phyloP scores from a whole-genome alignment of 371 early-diverging fungal genomes.

The Mortierella sp. region DNA sequence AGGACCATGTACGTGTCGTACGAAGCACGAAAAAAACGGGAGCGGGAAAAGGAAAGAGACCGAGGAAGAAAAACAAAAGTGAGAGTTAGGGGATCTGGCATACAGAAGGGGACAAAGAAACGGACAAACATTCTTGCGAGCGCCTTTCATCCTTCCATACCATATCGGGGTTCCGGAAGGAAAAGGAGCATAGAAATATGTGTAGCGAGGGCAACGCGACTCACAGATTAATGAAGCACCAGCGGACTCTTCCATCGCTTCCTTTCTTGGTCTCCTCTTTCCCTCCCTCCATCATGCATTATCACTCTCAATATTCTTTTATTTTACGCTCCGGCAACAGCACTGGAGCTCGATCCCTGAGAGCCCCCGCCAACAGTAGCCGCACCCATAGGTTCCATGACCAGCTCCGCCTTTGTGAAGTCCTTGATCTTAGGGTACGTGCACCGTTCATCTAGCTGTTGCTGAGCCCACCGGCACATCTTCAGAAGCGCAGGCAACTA shows the following conservation, averaged over 20 bases:
- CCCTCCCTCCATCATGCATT: background rate
- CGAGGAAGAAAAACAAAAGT: background rate
- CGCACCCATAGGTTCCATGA: conserved; percentile 45
- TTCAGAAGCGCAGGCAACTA: conserved; percentile 87
- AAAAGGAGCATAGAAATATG: background rate
- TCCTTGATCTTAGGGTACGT: conserved; percentile 89
- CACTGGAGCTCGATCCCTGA: conserved; percentile 20
- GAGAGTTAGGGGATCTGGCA: background rate
- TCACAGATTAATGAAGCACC: background rate
- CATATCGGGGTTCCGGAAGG: conserved; percentile 5
- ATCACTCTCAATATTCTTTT: background rate
- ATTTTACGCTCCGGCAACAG: conserved; percentile 46
- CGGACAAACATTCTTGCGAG: conserved; percentile 8
- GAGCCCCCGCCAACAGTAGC: conserved; percentile 27
- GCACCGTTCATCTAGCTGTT: conserved; percentile 84
- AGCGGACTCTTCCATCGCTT: background rate
- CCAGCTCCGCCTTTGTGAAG: conserved; percentile 85
- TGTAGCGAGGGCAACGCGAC: background rate
- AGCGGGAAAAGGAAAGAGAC: background rate
- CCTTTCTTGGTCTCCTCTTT: background rate
- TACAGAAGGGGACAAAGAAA: background rate
- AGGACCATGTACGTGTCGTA: conserved; percentile 7
- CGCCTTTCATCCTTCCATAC: background rate
- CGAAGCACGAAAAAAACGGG: background rate
- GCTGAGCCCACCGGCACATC: conserved; percentile 95